Evolutionary conservation across 352 stramenopile species (phyloP), one percentile per base, ranked within the genome.

Genomic region (Halophytophthora batemanensis): DNA sequence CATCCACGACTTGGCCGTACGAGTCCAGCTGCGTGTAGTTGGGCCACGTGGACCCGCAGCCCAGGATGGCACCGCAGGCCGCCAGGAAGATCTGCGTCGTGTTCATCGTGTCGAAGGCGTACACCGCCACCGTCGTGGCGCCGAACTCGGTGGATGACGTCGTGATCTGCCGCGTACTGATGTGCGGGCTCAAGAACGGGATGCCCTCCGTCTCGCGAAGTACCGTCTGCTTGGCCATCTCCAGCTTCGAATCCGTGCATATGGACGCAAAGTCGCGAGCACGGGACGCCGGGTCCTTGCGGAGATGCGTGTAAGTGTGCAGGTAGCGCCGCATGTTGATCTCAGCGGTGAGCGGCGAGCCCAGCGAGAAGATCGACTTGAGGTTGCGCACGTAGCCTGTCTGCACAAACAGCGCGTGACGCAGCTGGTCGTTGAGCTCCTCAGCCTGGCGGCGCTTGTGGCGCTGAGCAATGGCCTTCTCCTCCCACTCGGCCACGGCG

Each of bases 401-500:
- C 52, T 85, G 76, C 40, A 77, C 46, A 41, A 85, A 85, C 33
- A 87, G 52, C 7, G 71, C 76, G 29, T 62, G 62, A 29, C 77
- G 77, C 45, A 87, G 53, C 18, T 68, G 64, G 5, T 64, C 54
- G 37, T 85, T 87, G 17, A 68, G 39, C 22, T 82, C 69, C 51
- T 87, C 76, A 1, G 63, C 59, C 34, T 87, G 74, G 23, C 66
- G 64, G 50, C 74, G 76, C 56, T 82, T 83, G 56, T 75, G 71
- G 18, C 76, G 76, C 44, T 83, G 69, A 12, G 66, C 66, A 38
- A 85, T 74, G 11, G 76, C 76, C 19, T 62, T 65, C 60, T 87
- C 76, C 45, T 87, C 66, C 61, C 60, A 83, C 42, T 78, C 71
- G 1, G 74, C 69, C n/a, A 85, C 50, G 43, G 50, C 51, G 8